Evolutionary conservation across 2,329 filamentous ascomycete species (phyloP), one percentile per base, ranked within the genome.

Genomic region (Clarireedia monteithiana): DNA sequence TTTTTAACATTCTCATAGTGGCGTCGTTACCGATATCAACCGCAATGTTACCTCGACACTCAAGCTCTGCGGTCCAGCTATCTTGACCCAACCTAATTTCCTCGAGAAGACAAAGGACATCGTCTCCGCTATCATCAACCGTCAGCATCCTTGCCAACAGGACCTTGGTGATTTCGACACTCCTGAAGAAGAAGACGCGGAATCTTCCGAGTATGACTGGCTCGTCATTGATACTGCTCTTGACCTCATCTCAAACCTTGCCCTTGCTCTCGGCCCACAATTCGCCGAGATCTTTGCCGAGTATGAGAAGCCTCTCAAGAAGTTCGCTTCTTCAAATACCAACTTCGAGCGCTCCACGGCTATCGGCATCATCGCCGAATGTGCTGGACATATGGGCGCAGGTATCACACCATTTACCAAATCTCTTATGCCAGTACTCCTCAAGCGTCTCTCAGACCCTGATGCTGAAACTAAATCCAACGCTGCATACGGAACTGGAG

Each of bases 151-250:
- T 56, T 96, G 90, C 77, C 94, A 99, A 74, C 83, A 92, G 68
- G 92, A 96, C 68, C 82, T 95, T 23, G 89, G 87, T 47, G 86
- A 88, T 58, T 87, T 89, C 55, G 91, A 92, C 64, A 82, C 86
- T 60, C 82, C 86, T 60, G 80, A 83, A 55, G 84, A 85, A n/a
- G 83, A 88, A 55, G 65, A 67, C 9, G 83, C 76, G 76, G 53
- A 92, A 91, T 69, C 87, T 30, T 95, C 92, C 2, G 94, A 99
- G 75, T 96, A 95, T 67, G 94, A 97, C 76, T 97, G 94, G 94
- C 82, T 96, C 17, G 86, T 96, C 51, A 87, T 97, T 54, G 94
- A 99, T 75, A 96, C 91, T 9, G 91, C 90, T 38, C 82, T 97
- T 55, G 94, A 97, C 63, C 90, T 95, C 48, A 79, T 96, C 50